phyloP scores from a whole-genome alignment of 2,329 filamentous ascomycete species.

The Onygena corvina region DNA sequence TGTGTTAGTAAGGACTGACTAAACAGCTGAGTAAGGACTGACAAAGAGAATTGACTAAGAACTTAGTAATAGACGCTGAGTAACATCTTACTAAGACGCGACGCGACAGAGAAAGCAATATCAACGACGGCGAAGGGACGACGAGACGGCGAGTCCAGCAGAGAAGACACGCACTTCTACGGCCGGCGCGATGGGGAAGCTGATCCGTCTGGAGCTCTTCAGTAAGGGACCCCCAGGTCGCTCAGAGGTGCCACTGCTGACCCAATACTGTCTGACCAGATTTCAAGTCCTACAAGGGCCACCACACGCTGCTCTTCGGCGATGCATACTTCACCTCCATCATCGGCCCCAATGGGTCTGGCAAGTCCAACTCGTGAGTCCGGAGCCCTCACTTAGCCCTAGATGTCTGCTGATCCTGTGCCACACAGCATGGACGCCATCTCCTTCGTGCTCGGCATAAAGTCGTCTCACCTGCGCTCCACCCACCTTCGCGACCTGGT shows the following conservation, averaged over 20 bases:
- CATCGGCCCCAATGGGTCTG: slow-evolving; percentile 97
- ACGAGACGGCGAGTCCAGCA: not conserved
- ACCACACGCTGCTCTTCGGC: slow-evolving; percentile 85
- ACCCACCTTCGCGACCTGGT: slow-evolving; percentile 87
- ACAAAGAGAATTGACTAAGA: not conserved
- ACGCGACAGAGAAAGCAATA: not conserved
- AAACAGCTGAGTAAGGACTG: too few relatives aligned
- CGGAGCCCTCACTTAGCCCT: not conserved
- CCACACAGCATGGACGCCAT: slow-evolving; percentile 84
- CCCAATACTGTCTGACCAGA: slow-evolving; percentile 41
- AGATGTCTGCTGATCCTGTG: slow-evolving; percentile 4
- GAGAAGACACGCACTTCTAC: not conserved
- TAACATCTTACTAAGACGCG: not conserved
- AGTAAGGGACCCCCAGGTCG: slow-evolving; percentile 42
- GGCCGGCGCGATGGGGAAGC: slow-evolving; percentile 63
- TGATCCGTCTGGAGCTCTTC: slow-evolving; percentile 86
- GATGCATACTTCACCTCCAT: slow-evolving; percentile 99
- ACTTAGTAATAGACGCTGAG: not conserved
- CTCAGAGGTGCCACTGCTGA: slow-evolving; percentile 17
- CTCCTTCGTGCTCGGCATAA: slow-evolving; percentile 95
- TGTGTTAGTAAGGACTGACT: too few relatives aligned
- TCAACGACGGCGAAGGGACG: not conserved
- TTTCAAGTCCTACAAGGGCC: slow-evolving; percentile 99
- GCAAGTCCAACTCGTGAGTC: slow-evolving; percentile 90
- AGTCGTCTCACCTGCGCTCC: slow-evolving; percentile 94